Percentiles rank a stretch among this genome's conserved stretches.
phyloP scores from a whole-genome alignment of 2,329 filamentous ascomycete genomes.

The Colletotrichum trifolii region DNA sequence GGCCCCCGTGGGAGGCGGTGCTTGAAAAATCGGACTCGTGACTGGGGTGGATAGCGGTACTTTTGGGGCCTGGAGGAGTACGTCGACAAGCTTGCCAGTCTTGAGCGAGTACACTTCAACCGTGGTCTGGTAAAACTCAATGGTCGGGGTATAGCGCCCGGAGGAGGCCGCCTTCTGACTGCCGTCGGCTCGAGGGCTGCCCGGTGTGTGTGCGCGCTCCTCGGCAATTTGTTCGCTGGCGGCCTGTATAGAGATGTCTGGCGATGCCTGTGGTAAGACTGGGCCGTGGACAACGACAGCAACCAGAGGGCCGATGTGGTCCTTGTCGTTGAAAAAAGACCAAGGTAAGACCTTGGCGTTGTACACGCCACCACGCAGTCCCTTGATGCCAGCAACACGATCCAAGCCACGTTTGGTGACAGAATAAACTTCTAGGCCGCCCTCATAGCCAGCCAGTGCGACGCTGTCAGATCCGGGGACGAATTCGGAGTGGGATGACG shows the following conservation, averaged over 20 bases:
- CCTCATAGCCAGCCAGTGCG: conserved; percentile 82
- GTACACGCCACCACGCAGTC: conserved; percentile 81
- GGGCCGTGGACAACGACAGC: conserved; percentile 86
- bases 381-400: conserved; percentile 76
- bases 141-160: conserved; percentile 49
- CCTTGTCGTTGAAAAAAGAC: conserved; percentile 64
- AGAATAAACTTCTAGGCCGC: conserved; percentile 79
- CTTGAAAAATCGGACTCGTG: conserved; percentile 72
- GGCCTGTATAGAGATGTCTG: conserved; percentile 49
- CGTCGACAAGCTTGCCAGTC: conserved; percentile 76
- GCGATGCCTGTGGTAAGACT: conserved; percentile 58
- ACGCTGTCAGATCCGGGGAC: conserved; percentile 67
- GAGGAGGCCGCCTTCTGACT: conserved; percentile 50
- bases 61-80: conserved; percentile 77
- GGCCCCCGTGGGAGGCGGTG: conserved; percentile 77
- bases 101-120: conserved; percentile 90
- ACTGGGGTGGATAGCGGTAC: conserved; percentile 68
- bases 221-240: conserved; percentile 52
- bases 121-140: conserved; percentile 82
- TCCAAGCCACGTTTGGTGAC: conserved; percentile 79
- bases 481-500: conserved; percentile 48
- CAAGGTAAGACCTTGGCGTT: conserved; percentile 86
- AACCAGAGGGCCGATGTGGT: conserved; percentile 75
- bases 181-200: conserved; percentile 54
- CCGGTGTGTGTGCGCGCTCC: conserved; percentile 54